These are phyloP conservation scores for Suillus tomentosus DNA, from an alignment of 768 basidiomycete genomes.

Conservation along the genomic window DNA sequence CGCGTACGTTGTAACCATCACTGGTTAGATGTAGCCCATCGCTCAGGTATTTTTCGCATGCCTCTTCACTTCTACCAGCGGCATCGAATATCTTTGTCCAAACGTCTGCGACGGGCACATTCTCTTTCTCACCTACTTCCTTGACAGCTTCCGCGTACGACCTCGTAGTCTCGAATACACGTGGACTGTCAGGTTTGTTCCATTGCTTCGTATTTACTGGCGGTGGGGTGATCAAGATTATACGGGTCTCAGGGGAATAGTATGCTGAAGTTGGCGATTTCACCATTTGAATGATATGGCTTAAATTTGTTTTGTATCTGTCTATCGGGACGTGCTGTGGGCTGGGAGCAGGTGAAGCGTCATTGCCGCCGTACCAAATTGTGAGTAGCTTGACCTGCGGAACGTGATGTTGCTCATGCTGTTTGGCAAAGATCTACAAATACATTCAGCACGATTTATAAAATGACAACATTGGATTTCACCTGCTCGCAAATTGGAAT, in stretches of 20 bases:
- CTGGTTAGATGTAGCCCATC: slow-evolving; percentile 84
- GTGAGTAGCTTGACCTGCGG: slow-evolving; percentile 73
- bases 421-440: slow-evolving; percentile 59
- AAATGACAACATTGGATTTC: neutral
- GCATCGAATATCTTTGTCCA: slow-evolving; percentile 77
- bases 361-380: slow-evolving; percentile 93
- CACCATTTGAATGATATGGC: slow-evolving; percentile 61
- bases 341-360: slow-evolving; percentile 65
- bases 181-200: slow-evolving; percentile 29
- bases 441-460: neutral
- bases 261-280: slow-evolving; percentile 60
- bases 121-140: slow-evolving; percentile 55
- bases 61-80: slow-evolving; percentile 60
- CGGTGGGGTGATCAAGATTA: slow-evolving; percentile 84
- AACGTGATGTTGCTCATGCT: slow-evolving; percentile 43
- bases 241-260: slow-evolving; percentile 70
- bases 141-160: slow-evolving; percentile 72
- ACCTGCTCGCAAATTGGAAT: slow-evolving; percentile 80
- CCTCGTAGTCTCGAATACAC: slow-evolving; percentile 61
- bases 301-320: slow-evolving; percentile 65
- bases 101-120: slow-evolving; percentile 68
- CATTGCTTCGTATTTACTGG: slow-evolving; percentile 73
- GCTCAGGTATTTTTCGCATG: slow-evolving; percentile 51
- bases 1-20: slow-evolving; percentile 72
- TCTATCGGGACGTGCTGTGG: slow-evolving; percentile 77